Base-by-base conservation (phyloP, 352 stramenopile species). In the Globisporangium carolinianum region DNA sequence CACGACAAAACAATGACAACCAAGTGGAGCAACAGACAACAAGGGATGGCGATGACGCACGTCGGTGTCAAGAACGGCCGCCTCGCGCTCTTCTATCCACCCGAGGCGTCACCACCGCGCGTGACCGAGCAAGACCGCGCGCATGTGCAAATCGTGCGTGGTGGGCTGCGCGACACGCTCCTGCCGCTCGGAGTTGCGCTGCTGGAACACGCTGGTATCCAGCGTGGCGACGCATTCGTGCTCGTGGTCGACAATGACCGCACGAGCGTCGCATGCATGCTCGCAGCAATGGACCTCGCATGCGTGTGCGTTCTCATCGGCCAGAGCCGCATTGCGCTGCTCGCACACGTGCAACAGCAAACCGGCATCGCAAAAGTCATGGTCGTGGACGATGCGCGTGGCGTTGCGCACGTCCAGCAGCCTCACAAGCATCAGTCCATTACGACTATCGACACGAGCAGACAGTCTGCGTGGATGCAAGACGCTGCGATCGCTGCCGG, bases 161-260 rank as follows among this genome's bases (percentile, higher is more conserved):
- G 79, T 1, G 79, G 79, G 0, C 32, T 92, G 35, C 74, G 72
- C 3, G 43, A 47, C 18, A 55, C 62, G 39, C 58, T 90, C 24
- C 62, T 86, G 24, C 78, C 83, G n/a, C 55, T 79, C 11, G 83
- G 83, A 0, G 37, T 86, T 2, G 41, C 18, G 9, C 54, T 91
- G 41, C 51, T 93, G 17, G 55, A 65, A 32, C 17, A 18, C 7
- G 68, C 70, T 1, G 71, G 69, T 17, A 54, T 91, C 35, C 37
- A 48, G 38, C 63, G 58, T 9, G 58, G 61, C 35, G 70, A 76
- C 18, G 67, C 73, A n/a, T 86, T 93, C 63, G 62, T 91, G 5
- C 71, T 93, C 32, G 67, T 93, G 9, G 24, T 91, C 35, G 80
- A 87, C 58, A 91, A 93, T 59, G 65, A 93, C 59, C 66, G 72